A percentile compares a stretch with the other conserved stretches of the same genome.
Evolutionary conservation across 228 moss, liverwort and hornwort species (phyloP).

Genomic region (Sphagnum magellanicum): DNA sequence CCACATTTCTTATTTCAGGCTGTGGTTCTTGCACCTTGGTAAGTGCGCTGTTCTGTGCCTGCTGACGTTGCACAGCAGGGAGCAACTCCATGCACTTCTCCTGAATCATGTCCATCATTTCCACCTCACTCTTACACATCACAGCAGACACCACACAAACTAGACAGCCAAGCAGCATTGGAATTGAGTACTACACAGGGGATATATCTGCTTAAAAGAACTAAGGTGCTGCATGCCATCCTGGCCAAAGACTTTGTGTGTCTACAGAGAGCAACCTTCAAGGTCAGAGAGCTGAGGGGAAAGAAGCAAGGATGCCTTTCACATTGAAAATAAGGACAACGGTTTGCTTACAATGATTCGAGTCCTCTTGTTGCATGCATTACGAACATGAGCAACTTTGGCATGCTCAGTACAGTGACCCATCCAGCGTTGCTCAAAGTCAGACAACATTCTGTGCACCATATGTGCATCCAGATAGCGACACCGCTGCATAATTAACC

Average conservation of each 20-base stretch:
- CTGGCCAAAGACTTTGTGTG: background rate
- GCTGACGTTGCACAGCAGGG: slow-evolving; percentile 70
- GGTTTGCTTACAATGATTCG: slow-evolving; percentile 60
- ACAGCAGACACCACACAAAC: background rate
- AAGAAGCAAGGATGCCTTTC: background rate
- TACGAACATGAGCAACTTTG: slow-evolving; percentile 26
- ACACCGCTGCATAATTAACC: slow-evolving; percentile 48
- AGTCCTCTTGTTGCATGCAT: slow-evolving; percentile 60
- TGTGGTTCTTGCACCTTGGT: slow-evolving; percentile 25
- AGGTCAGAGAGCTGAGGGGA: background rate
- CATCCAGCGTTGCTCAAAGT: slow-evolving; percentile 53
- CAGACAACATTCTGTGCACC: slow-evolving; percentile 57
- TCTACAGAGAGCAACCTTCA: background rate
- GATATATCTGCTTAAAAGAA: background rate
- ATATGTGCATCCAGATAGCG: slow-evolving; percentile 72
- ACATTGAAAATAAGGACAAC: background rate
- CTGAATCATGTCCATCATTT: slow-evolving; percentile 15
- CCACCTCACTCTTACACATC: background rate
- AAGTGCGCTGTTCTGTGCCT: slow-evolving; percentile 20
- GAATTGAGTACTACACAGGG: background rate
- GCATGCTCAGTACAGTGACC: slow-evolving; percentile 11
- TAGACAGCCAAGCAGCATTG: background rate
- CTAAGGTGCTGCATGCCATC: background rate
- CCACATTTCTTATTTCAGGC: slow-evolving; percentile 7
- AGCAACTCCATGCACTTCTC: slow-evolving; percentile 86